A percentile compares a stretch with the other conserved stretches of the same genome.
Conservation (phyloP, 768 basidiomycete species). For the Hygrocybe coccinea region DNA sequence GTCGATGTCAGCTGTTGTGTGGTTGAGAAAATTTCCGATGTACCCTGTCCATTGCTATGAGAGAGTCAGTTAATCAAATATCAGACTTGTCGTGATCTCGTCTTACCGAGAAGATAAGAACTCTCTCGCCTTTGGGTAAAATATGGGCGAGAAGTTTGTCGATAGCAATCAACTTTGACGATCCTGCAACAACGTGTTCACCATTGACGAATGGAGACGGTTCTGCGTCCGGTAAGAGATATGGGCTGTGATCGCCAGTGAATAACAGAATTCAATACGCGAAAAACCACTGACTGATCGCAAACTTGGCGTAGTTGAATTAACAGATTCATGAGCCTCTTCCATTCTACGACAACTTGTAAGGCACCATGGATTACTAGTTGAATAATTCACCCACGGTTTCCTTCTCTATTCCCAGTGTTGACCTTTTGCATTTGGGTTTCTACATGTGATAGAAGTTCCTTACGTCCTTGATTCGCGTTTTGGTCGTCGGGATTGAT, state of each 20-base stretch:
- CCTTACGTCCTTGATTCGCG: constrained; percentile 31
- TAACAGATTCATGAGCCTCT: constrained; percentile 59
- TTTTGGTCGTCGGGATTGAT: constrained; percentile 22
- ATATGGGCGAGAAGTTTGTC: constrained; percentile 56
- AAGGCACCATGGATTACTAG: background rate
- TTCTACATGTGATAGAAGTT: constrained; percentile 37
- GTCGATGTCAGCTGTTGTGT: background rate
- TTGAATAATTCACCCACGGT: background rate
- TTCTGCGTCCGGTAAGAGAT: constrained; percentile 45
- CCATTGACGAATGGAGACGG: constrained; percentile 47
- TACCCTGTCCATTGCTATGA: constrained; percentile 58
- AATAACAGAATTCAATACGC: constrained; percentile 3
- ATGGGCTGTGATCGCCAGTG: constrained; percentile 38
- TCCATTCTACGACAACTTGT: constrained; percentile 40
- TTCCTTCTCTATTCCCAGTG: constrained; percentile 26
- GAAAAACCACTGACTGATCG: constrained; percentile 47
- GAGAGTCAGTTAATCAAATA: background rate
- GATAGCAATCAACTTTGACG: constrained; percentile 51
- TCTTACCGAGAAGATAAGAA: constrained; percentile 64
- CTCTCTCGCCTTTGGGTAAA: constrained; percentile 55
- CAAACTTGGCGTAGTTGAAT: constrained; percentile 69
- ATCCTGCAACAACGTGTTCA: constrained; percentile 53
- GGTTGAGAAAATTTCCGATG: constrained; percentile 1
- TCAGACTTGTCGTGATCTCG: background rate
- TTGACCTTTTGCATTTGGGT: constrained; percentile 33